phyloP scores from a whole-genome alignment of 1,139 yeast genomes.

The Yamadazyma aaseri region DNA sequence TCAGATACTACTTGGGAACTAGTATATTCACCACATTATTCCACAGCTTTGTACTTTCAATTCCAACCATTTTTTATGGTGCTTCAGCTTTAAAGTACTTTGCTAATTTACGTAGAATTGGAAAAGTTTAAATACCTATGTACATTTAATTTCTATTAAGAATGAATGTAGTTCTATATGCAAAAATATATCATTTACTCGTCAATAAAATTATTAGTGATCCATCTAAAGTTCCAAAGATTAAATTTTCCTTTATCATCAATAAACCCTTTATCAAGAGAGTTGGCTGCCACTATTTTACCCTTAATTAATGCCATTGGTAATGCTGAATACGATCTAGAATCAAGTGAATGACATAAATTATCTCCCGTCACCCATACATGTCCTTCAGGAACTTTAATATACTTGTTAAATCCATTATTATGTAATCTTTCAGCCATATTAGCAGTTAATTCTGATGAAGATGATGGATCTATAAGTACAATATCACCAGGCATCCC shows the following conservation, averaged over 20 bases:
- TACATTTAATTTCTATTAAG: neutral
- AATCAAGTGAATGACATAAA: constrained; percentile 82
- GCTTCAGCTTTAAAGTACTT: constrained; percentile 51
- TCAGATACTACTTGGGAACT: constrained; percentile 66
- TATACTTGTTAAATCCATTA: constrained; percentile 56
- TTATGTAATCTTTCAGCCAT: constrained; percentile 28
- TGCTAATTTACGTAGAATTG: constrained; percentile 33
- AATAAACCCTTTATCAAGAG: constrained; percentile 34
- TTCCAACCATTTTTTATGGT: constrained; percentile 66
- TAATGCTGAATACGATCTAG: constrained; percentile 80
- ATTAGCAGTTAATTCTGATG: constrained; percentile 48
- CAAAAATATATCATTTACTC: constrained; percentile 11
- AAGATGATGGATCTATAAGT: constrained; percentile 73
- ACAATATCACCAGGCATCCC: constrained; percentile 96
- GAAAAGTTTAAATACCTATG: constrained; percentile 18
- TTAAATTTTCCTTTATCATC: constrained; percentile 31
- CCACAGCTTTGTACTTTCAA: constrained; percentile 48
- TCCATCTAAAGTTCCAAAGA: constrained; percentile 54
- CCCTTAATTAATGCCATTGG: constrained; percentile 91
- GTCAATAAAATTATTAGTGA: constrained; percentile 41
- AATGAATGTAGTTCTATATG: constrained; percentile 1
- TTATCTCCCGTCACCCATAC: constrained; percentile 98
- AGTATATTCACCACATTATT: constrained; percentile 71
- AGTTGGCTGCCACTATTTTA: constrained; percentile 70
- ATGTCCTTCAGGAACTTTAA: constrained; percentile 83